A percentile compares a stretch with the other conserved stretches of the same genome.
These are phyloP conservation scores for Rhododendron griersonianum DNA, from an alignment of 148 eudicot genomes.

Conservation along the genomic window DNA sequence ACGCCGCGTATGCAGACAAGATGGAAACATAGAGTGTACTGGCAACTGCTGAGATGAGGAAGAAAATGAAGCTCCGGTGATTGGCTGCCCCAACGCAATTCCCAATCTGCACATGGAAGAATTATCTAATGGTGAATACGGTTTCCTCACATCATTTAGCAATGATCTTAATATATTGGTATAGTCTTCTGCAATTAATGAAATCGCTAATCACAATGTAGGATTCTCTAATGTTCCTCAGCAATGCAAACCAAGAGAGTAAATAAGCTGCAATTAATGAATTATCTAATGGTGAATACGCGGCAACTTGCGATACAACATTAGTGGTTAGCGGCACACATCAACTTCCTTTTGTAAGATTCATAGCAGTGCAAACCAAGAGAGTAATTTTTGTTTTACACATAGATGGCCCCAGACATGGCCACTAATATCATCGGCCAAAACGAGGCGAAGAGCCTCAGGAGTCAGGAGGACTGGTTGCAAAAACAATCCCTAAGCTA, in stretches of 20 bases:
- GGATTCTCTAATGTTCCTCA: neutral
- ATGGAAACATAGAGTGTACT: slow-evolving; percentile 59
- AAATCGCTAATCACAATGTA: neutral
- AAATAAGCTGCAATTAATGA: too few relatives aligned
- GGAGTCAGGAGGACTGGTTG: neutral
- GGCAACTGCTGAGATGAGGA: slow-evolving; percentile 65
- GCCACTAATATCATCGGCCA: neutral
- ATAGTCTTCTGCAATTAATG: neutral
- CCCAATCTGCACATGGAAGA: slow-evolving; percentile 63
- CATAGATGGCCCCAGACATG: neutral
- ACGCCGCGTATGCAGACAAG: slow-evolving; percentile 48
- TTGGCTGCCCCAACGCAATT: slow-evolving; percentile 93
- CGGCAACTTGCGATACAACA: neutral
- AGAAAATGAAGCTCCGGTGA: slow-evolving; percentile 64
- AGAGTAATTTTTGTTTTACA: neutral
- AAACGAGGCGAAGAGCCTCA: neutral
- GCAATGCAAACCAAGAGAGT: neutral
- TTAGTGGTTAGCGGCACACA: neutral
- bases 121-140: neutral
- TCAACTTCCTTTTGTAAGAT: neutral
- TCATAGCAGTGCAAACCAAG: neutral
- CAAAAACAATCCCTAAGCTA: neutral
- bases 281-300: neutral
- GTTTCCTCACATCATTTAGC: neutral
- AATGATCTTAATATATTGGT: neutral